Percentiles rank a stretch among this genome's conserved stretches.
These are phyloP conservation scores for Aspergillus brasiliensis DNA, from an alignment of 2,329 filamentous ascomycete genomes.

Conservation along the genomic window DNA sequence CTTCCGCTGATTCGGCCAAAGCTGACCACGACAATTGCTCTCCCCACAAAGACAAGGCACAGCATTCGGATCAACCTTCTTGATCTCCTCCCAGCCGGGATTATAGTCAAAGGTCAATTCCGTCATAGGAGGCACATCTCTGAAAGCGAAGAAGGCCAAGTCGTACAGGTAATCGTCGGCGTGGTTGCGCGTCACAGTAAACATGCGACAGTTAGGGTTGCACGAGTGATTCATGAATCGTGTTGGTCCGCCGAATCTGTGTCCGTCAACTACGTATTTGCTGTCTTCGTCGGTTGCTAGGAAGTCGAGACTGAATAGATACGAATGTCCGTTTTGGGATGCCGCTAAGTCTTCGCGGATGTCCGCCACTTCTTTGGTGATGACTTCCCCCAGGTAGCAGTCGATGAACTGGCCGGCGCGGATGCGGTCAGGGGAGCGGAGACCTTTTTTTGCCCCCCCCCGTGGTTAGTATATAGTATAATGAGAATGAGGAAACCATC, in stretches of 20 bases:
- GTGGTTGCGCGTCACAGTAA: conserved; percentile 46
- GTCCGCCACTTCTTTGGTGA: conserved; percentile 41
- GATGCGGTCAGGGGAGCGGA: conserved; percentile 43
- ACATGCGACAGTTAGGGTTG: conserved; percentile 49
- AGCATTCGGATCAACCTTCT: conserved; percentile 38
- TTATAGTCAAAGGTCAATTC: conserved; percentile 55
- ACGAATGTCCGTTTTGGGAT: conserved; percentile 36
- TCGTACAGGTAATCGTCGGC: conserved; percentile 46
- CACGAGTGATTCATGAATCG: conserved; percentile 54
- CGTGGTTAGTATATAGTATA: conserved; percentile 11
- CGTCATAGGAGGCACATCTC: conserved; percentile 43
- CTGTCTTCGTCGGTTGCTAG: conserved; percentile 29
- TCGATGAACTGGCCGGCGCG: conserved; percentile 49
- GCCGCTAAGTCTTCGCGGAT: conserved; percentile 37
- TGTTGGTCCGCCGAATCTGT: conserved; percentile 44
- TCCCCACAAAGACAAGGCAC: conserved; percentile 49
- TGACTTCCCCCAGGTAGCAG: conserved; percentile 48
- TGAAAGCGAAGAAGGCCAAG: conserved; percentile 50
- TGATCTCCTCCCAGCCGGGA: conserved; percentile 29
- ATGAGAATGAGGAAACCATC: neutral
- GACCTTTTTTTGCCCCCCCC: conserved; percentile 33
- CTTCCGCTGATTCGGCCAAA: conserved; percentile 44
- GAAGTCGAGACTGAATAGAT: conserved; percentile 48
- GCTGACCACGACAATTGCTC: conserved; percentile 44
- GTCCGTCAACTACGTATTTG: conserved; percentile 47